Conservation (phyloP, 768 basidiomycete genomes). For the Gloeophyllum trabeum region DNA sequence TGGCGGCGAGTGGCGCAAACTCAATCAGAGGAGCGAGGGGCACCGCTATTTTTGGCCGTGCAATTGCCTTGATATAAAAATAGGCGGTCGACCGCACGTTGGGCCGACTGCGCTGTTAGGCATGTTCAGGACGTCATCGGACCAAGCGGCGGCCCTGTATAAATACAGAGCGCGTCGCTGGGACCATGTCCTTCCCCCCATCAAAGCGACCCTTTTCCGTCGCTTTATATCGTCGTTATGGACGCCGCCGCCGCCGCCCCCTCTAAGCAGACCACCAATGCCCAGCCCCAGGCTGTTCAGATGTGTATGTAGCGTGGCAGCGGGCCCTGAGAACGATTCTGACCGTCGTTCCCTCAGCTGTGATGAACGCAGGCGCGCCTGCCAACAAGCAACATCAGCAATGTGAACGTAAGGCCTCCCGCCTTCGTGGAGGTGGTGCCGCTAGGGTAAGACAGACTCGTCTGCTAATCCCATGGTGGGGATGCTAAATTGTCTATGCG, state of each 20-base stretch:
- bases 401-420: constrained; percentile 34
- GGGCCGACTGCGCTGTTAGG: too few relatives aligned
- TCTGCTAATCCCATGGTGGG: background rate
- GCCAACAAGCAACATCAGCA: constrained; percentile 18
- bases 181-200: too few relatives aligned
- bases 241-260: constrained; percentile 17
- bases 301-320: constrained; percentile 41
- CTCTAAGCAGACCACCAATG: constrained; percentile 22
- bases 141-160: too few relatives aligned
- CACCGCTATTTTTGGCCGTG: too few relatives aligned
- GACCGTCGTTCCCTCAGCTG: constrained; percentile 20
- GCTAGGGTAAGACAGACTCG: constrained; percentile 33
- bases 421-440: constrained; percentile 64
- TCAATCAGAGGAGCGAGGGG: too few relatives aligned
- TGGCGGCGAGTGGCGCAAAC: too few relatives aligned
- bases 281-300: constrained; percentile 49
- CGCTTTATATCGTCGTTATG: too few relatives aligned
- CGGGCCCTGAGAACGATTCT: background rate
- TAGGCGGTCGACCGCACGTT: too few relatives aligned
- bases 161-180: too few relatives aligned
- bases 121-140: too few relatives aligned
- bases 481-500: background rate
- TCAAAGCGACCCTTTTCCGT: too few relatives aligned
- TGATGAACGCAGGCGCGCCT: constrained; percentile 32
- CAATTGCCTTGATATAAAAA: too few relatives aligned